Percentiles rank a stretch among this genome's conserved stretches.
These are phyloP conservation scores for Phytophthora kernoviae DNA, from an alignment of 352 stramenopile genomes.

Conservation along the genomic window DNA sequence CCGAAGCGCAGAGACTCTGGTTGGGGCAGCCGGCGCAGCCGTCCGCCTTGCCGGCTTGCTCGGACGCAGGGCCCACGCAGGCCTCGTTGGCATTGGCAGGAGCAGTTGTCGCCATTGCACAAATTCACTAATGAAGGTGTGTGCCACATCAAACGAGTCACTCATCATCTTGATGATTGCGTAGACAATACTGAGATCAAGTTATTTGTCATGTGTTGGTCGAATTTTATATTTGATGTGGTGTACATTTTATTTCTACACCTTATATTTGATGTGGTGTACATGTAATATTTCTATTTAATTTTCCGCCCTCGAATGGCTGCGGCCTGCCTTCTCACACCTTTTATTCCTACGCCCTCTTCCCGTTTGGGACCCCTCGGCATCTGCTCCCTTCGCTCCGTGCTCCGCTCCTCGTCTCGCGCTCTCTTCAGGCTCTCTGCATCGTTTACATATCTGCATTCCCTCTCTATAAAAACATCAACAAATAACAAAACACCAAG, in stretches of 20 bases:
- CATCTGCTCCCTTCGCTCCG: neutral
- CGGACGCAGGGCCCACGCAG: slow-evolving; percentile 95
- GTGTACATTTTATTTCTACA: too few relatives aligned
- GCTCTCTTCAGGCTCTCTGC: neutral
- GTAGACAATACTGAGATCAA: neutral
- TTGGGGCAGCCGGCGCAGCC: slow-evolving; percentile 98
- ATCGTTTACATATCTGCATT: slow-evolving; percentile 7
- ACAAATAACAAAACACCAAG: slow-evolving; percentile 5
- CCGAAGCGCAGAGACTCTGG: slow-evolving; percentile 94
- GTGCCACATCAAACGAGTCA: neutral
- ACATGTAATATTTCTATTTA: too few relatives aligned
- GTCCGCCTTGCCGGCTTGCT: slow-evolving; percentile 93
- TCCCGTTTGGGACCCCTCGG: neutral
- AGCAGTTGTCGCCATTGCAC: neutral
- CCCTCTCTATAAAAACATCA: slow-evolving; percentile 1
- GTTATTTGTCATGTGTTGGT: neutral
- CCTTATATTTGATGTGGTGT: too few relatives aligned
- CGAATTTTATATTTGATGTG: too few relatives aligned
- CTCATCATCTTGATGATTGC: too few relatives aligned
- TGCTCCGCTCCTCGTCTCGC: too few relatives aligned
- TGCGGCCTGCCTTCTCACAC: neutral
- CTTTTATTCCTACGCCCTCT: neutral
- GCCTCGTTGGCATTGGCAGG: slow-evolving; percentile 80
- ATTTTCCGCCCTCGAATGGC: neutral
- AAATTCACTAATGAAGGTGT: slow-evolving; percentile 18